phyloP scores from a whole-genome alignment of 371 early-diverging fungal genomes.

The Circinella umbellata region DNA sequence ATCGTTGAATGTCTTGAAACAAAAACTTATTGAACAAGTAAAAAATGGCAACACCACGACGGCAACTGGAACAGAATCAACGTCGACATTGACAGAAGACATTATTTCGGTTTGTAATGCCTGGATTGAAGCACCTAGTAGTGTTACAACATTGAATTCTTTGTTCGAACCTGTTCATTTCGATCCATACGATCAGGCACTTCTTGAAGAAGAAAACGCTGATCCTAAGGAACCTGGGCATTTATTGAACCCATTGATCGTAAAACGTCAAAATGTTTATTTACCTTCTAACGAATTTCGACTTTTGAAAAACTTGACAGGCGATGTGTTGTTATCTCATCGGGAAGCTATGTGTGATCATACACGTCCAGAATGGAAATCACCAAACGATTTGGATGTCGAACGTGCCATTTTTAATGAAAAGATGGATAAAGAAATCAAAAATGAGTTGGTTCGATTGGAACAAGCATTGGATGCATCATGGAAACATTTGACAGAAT shows the following conservation, averaged over 20 bases:
- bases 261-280: slow-evolving; percentile 58
- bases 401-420: slow-evolving; percentile 71
- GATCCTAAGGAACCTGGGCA: slow-evolving; percentile 65
- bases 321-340: slow-evolving; percentile 68
- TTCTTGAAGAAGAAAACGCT: slow-evolving; percentile 39
- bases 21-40: slow-evolving; percentile 6
- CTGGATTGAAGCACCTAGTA: slow-evolving; percentile 40
- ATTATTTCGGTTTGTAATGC: slow-evolving; percentile 30
- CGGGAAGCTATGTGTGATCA: slow-evolving; percentile 76
- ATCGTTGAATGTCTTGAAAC: background rate
- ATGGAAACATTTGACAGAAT: slow-evolving; percentile 51
- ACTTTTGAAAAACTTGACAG: slow-evolving; percentile 68
- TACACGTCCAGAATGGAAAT: slow-evolving; percentile 63
- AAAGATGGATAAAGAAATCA: slow-evolving; percentile 43
- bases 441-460: slow-evolving; percentile 36
- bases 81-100: slow-evolving; percentile 3
- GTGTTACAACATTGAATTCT: slow-evolving; percentile 32
- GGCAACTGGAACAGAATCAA: too few relatives aligned
- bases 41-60: background rate
- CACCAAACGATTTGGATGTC: slow-evolving; percentile 72
- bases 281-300: slow-evolving; percentile 69
- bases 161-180: slow-evolving; percentile 52
- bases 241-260: slow-evolving; percentile 56
- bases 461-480: slow-evolving; percentile 26
- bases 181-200: slow-evolving; percentile 51